Evolutionary conservation across 2,329 filamentous ascomycete genomes (phyloP), one percentile per base, ranked within the genome.

Genomic region (Penicillium hesseltinei): DNA sequence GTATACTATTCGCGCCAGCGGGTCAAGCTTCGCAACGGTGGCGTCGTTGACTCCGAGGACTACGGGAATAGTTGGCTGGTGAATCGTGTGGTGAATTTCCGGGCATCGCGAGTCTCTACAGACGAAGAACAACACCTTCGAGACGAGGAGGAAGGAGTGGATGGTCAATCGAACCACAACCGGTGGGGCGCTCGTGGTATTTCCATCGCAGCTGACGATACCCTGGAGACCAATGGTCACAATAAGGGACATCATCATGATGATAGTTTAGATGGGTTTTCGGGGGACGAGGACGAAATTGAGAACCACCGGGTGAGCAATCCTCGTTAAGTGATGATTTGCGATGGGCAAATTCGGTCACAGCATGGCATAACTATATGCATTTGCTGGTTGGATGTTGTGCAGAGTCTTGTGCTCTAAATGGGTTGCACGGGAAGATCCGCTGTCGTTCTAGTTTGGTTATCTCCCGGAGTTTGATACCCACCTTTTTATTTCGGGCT

Each of bases 1-100:
- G 92, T 97, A 1, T 97, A 97, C 80, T 97, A 90, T 79, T 90
- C 89, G 11, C 85, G 93, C 62, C 93, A 97, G 78, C 86, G 92
- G 56, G 92, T 97, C 70, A 97, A 97, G 86, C 86, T 97, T 17
- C 85, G 93, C 60, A 88, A 86, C 64, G 93, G 93, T 44, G 91
- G 91, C 7, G 82, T 97, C 19, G 91, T 97, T 15, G 93, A 97
- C 71, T 88, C 88, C 4, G 92, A 97, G 63, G 93, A 97, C 71
- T 81, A 96, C 71, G 84, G 87, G 62, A 87, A 90, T 55, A 90
- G 92, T 62, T 97, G 92, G 87, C 80, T 97, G 29, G 84, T 97
- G 10, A 85, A 85, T 63, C 85, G 87, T 50, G 86, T 96, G 62
- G 87, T 96, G 59, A 90, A 89, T 45, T 72, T 74, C 39, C 64